Base-by-base conservation (phyloP, 1,284 basidiomycete species). In the Psilocybe mexicana region DNA sequence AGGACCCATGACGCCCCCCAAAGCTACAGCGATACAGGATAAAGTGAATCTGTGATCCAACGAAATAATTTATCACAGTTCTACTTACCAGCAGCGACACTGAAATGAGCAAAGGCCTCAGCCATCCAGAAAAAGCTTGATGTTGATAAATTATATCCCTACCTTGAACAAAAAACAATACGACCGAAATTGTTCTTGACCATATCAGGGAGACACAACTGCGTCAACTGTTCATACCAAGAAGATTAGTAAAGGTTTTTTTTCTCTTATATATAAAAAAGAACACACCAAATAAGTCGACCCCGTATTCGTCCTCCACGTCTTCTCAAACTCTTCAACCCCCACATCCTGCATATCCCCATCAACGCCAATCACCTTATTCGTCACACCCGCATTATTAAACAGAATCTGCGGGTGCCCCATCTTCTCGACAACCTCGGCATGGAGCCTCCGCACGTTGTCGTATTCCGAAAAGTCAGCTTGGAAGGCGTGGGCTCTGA, bases 1-100 rank as follows among this genome's bases (percentile, higher is more conserved):
- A 0, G 82, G 81, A 0, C 82, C 82, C 49, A 84, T 74, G 1
- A 83, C 77, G 1, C 82, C 82, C 12, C 82, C 82, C 24, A 75
- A 80, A 52, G 77, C 76, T 63, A 23, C 23, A 26, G 14, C 1
- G 5, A 1, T n/a, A n/a, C n/a, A n/a, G n/a, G n/a, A n/a, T n/a
- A n/a, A n/a, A n/a, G n/a, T n/a, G n/a, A n/a, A n/a, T n/a, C n/a
- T n/a, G n/a, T n/a, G n/a, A n/a, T n/a, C n/a, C n/a, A n/a, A n/a
- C n/a, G n/a, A n/a, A n/a, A n/a, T n/a, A n/a, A n/a, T n/a, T n/a
- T n/a, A n/a, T n/a, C n/a, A n/a, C n/a, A n/a, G n/a, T n/a, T n/a
- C n/a, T n/a, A n/a, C n/a, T n/a, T n/a, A 67, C 72, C 71, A 28
- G 69, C 70, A 14, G 73, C 73, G 28, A 75, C 69, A 54, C 73